These are phyloP conservation scores for Castanospermum australe DNA, from an alignment of 306 rosid genomes.

Conservation along the genomic window DNA sequence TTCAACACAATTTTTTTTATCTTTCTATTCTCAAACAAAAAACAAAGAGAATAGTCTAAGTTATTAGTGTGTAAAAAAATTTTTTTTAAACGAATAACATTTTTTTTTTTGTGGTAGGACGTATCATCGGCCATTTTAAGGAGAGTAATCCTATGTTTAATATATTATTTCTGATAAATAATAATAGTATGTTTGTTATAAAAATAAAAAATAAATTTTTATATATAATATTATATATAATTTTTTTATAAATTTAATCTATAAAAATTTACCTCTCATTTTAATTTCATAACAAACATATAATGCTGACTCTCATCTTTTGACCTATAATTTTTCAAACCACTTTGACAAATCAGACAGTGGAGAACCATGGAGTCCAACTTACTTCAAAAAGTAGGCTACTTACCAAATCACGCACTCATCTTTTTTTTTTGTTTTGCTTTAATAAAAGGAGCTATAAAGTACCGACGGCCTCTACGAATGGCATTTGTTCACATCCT, in stretches of 20 bases:
- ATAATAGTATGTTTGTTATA: no score
- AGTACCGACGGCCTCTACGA: neutral
- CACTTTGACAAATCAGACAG: neutral
- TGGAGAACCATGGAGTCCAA: neutral
- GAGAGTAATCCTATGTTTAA: neutral
- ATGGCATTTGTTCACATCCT: neutral
- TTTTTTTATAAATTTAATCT: no score
- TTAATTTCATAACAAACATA: no score
- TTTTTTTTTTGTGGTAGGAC: neutral
- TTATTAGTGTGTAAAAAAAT: no score
- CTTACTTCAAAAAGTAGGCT: neutral
- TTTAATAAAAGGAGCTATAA: neutral
- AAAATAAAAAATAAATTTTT: no score
- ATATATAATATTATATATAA: no score
- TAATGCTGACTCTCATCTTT: neutral
- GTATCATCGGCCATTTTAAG: neutral
- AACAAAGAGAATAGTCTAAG: no score
- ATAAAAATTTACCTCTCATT: no score
- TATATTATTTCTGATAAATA: no score
- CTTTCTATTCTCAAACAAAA: no score
- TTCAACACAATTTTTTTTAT: no score
- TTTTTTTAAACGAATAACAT: neutral
- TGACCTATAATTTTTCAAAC: neutral
- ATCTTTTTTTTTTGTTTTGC: neutral
- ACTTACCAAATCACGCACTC: neutral